Conservation (phyloP, 139 green algal species). For the Chlamydomonas sp. region DNA sequence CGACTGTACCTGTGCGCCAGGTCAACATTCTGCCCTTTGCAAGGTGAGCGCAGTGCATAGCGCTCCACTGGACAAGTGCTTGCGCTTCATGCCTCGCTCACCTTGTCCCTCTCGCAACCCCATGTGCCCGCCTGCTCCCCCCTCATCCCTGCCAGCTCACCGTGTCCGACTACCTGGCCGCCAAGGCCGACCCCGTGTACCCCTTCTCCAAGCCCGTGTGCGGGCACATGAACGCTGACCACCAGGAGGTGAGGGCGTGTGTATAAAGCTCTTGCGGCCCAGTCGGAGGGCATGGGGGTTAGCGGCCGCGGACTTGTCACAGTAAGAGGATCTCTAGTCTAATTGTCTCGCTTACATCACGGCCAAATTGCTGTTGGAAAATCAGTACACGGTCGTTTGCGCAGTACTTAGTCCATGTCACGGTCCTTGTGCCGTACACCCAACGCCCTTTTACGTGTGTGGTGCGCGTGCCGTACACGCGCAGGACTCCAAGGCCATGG, state of each 20-base stretch:
- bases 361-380: no score
- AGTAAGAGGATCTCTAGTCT: no score
- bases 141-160: constrained; percentile 50
- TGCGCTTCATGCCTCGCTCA: not conserved
- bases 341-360: no score
- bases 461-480: not conserved
- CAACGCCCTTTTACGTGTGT: not conserved
- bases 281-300: no score
- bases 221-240: constrained; percentile 89
- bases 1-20: no score
- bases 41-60: no score
- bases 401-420: not conserved
- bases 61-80: no score
- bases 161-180: constrained; percentile 62
- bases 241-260: constrained; percentile 58
- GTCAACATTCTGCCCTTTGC: no score
- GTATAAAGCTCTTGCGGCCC: no score
- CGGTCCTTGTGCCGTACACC: no score
- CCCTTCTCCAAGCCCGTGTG: constrained; percentile 77
- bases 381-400: not conserved
- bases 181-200: constrained; percentile 77
- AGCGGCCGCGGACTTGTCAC: no score
- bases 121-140: not conserved
- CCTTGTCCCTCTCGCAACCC: not conserved
- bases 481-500: constrained; percentile 60